These are phyloP conservation scores for Lodderomyces beijingensis DNA, from an alignment of 1,139 yeast genomes.

Conservation along the genomic window DNA sequence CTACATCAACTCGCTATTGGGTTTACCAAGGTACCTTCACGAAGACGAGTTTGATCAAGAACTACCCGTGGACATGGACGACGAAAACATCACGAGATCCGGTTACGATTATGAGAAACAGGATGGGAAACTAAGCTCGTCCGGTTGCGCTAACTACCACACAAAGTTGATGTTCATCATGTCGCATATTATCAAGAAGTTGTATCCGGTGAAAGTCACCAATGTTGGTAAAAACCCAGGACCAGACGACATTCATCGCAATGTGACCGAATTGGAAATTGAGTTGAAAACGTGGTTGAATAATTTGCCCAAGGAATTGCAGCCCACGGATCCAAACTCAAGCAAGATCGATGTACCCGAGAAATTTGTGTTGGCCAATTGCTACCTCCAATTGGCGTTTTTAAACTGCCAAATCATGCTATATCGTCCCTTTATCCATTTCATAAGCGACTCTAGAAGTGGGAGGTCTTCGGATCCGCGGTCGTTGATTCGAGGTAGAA, in stretches of 20 bases:
- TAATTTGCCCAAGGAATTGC: slow-evolving; percentile 64
- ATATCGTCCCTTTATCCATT: slow-evolving; percentile 90
- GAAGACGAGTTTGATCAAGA: slow-evolving; percentile 89
- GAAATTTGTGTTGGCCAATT: slow-evolving; percentile 66
- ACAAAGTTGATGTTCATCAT: slow-evolving; percentile 58
- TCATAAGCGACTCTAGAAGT: slow-evolving; percentile 52
- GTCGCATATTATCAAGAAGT: slow-evolving; percentile 39
- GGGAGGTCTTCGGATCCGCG: slow-evolving; percentile 39
- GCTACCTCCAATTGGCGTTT: slow-evolving; percentile 71
- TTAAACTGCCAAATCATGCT: slow-evolving; percentile 80
- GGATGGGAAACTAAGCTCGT: slow-evolving; percentile 54
- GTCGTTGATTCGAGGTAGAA: slow-evolving; percentile 65
- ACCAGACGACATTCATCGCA: slow-evolving; percentile 48
- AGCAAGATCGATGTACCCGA: slow-evolving; percentile 42
- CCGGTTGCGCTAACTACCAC: slow-evolving; percentile 84
- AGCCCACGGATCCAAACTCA: slow-evolving; percentile 62
- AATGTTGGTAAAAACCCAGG: slow-evolving; percentile 14
- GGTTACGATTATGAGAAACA: slow-evolving; percentile 41
- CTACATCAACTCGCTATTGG: slow-evolving; percentile 83
- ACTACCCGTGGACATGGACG: slow-evolving; percentile 79
- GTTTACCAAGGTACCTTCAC: slow-evolving; percentile 71
- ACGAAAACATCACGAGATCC: slow-evolving; percentile 74
- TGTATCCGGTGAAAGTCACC: slow-evolving; percentile 39
- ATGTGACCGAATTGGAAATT: slow-evolving; percentile 67
- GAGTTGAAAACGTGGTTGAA: slow-evolving; percentile 76